These are phyloP conservation scores for Candida rishiriensis DNA, from an alignment of 805 yeast species.

Conservation along the genomic window DNA sequence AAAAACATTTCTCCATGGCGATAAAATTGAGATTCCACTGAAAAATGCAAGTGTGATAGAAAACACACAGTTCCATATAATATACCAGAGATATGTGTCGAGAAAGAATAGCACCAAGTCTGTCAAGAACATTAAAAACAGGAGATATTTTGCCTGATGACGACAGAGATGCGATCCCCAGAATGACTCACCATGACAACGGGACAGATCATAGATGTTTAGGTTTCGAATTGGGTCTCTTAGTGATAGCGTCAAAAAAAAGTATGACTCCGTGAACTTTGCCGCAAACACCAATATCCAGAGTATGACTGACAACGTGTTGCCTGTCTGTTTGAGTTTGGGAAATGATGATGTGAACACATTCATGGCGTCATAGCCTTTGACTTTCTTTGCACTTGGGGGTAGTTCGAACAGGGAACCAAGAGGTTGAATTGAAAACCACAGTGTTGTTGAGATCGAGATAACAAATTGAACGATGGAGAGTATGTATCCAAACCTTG, in stretches of 20 bases:
- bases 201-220: conserved; percentile 36
- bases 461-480: conserved; percentile 39
- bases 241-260: conserved; percentile 48
- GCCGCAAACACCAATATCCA: conserved; percentile 47
- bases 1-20: conserved; percentile 57
- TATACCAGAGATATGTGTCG: conserved; percentile 56
- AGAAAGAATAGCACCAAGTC: conserved; percentile 48
- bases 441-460: conserved; percentile 38
- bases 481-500: conserved; percentile 32
- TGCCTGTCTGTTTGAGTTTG: conserved; percentile 33
- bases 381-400: conserved; percentile 9
- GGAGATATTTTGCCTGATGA: conserved; percentile 38
- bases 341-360: conserved; percentile 43
- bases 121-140: conserved; percentile 37
- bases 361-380: conserved; percentile 32
- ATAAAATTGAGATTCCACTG: conserved; percentile 50
- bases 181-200: conserved; percentile 40
- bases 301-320: conserved; percentile 37
- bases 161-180: conserved; percentile 40
- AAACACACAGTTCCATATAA: conserved; percentile 49
- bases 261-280: conserved; percentile 52
- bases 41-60: conserved; percentile 46
- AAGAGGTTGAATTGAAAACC: conserved; percentile 38
- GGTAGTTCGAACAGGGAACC: conserved; percentile 29
- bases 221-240: conserved; percentile 49